phyloP scores from a whole-genome alignment of 2,329 filamentous ascomycete genomes.

The Hypoxylon sp. region DNA sequence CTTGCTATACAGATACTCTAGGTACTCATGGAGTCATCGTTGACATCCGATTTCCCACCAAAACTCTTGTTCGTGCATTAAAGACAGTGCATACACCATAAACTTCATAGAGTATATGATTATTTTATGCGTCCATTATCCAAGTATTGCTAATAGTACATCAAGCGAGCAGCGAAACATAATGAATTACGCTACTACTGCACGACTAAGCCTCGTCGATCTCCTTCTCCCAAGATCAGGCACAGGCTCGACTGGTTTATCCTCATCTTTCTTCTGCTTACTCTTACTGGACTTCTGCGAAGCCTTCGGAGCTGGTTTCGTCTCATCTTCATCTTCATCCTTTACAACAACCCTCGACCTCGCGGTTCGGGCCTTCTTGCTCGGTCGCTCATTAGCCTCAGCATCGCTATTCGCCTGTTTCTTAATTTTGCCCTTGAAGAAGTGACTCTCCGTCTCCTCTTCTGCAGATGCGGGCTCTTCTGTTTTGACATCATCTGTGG shows the following conservation, averaged over 20 bases:
- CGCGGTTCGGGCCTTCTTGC: constrained; percentile 36
- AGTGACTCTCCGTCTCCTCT: constrained; percentile 36
- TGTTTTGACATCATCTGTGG: constrained; percentile 52
- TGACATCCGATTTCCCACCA: no score
- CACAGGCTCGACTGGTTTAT: constrained; percentile 30
- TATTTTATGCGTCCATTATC: no score
- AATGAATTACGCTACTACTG: no score
- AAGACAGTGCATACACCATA: no score
- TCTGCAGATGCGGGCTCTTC: constrained; percentile 27
- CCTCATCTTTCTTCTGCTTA: constrained; percentile 17
- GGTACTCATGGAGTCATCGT: no score
- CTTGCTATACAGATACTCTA: no score
- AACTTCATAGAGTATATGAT: no score
- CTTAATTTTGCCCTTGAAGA: constrained; percentile 31
- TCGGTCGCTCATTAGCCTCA: constrained; percentile 27
- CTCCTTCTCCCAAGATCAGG: constrained; percentile 38
- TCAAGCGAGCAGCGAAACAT: no score
- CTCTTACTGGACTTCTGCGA: constrained; percentile 33
- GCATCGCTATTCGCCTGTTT: constrained; percentile 22
- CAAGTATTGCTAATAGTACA: no score
- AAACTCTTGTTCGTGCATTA: no score
- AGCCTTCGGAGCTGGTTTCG: constrained; percentile 30
- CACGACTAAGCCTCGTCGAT: constrained; percentile 41
- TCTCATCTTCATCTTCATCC: constrained; percentile 45
- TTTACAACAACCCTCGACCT: constrained; percentile 32